These are phyloP conservation scores for Coemansia sp. DNA, from an alignment of 192 early-diverging fungal species.

Conservation along the genomic window DNA sequence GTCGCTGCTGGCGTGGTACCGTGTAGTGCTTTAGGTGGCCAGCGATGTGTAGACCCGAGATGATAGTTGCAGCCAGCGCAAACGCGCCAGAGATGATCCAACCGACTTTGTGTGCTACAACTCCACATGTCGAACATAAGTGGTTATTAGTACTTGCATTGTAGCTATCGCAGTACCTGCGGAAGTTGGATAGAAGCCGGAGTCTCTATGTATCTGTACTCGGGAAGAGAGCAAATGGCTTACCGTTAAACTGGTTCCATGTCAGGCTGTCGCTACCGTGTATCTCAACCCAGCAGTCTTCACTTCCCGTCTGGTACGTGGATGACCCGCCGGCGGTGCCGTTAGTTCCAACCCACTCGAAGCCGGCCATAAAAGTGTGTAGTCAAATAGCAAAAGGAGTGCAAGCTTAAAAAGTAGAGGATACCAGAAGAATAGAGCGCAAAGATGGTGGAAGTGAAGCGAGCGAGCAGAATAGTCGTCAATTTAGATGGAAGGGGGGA, in stretches of 20 bases:
- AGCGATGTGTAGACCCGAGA: constrained; percentile 57
- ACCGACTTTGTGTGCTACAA: constrained; percentile 60
- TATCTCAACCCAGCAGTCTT: constrained; percentile 54
- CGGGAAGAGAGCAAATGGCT: not conserved
- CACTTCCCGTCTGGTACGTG: constrained; percentile 29
- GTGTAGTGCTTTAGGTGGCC: constrained; percentile 63
- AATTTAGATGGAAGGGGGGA: constrained; percentile 3
- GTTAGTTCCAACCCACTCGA: constrained; percentile 45
- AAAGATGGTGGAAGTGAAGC: not conserved
- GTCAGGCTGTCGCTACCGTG: constrained; percentile 47
- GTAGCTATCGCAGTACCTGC: not conserved
- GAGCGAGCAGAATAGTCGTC: not conserved
- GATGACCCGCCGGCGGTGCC: constrained; percentile 18
- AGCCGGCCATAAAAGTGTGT: constrained; percentile 13
- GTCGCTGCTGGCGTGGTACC: constrained; percentile 72
- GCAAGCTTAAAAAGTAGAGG: not conserved
- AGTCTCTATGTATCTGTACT: not conserved
- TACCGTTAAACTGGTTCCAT: constrained; percentile 52
- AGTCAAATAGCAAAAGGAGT: not conserved
- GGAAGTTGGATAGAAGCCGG: not conserved
- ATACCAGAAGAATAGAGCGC: not conserved
- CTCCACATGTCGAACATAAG: not conserved
- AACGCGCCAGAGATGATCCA: constrained; percentile 62
- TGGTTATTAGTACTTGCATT: not conserved
- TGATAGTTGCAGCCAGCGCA: constrained; percentile 57